Conservation (phyloP, 2,329 filamentous ascomycete species). For the Paraphoma chrysanthemicola region DNA sequence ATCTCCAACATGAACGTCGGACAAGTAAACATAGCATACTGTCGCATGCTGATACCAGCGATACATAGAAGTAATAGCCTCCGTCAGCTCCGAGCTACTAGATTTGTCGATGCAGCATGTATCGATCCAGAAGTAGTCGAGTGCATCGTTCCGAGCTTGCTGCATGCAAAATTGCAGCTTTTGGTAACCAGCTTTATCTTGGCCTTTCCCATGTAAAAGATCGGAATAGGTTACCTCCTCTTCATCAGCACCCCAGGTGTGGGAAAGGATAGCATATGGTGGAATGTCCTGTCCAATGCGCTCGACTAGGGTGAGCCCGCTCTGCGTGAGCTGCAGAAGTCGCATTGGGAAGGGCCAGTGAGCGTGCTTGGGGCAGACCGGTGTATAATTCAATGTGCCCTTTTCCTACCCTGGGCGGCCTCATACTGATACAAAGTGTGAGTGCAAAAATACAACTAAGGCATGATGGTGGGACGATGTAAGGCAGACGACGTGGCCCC, state of each 20-base stretch:
- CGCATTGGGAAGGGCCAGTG: neutral
- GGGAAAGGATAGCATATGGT: neutral
- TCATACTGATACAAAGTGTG: neutral
- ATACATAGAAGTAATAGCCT: constrained; percentile 2
- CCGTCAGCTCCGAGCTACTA: neutral
- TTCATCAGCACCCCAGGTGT: neutral
- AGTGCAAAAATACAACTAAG: neutral
- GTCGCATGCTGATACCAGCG: constrained; percentile 2
- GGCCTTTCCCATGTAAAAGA: neutral
- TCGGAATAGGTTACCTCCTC: neutral
- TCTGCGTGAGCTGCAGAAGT: neutral
- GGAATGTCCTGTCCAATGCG: neutral
- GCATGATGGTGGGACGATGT: too few relatives aligned
- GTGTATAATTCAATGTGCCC: too few relatives aligned
- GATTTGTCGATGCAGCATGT: neutral
- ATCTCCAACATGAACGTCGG: constrained; percentile 5
- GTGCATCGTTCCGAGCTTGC: neutral
- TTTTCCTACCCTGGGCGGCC: too few relatives aligned
- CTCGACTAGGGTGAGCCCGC: neutral
- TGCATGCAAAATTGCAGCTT: neutral
- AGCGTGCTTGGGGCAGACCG: neutral
- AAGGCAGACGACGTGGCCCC: too few relatives aligned
- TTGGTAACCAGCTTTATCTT: neutral
- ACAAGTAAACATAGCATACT: constrained; percentile 4
- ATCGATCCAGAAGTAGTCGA: neutral